A percentile compares a stretch with the other conserved stretches of the same genome.
Evolutionary conservation across 805 yeast genomes (phyloP).

Genomic region (Jamesozyma lodderae): DNA sequence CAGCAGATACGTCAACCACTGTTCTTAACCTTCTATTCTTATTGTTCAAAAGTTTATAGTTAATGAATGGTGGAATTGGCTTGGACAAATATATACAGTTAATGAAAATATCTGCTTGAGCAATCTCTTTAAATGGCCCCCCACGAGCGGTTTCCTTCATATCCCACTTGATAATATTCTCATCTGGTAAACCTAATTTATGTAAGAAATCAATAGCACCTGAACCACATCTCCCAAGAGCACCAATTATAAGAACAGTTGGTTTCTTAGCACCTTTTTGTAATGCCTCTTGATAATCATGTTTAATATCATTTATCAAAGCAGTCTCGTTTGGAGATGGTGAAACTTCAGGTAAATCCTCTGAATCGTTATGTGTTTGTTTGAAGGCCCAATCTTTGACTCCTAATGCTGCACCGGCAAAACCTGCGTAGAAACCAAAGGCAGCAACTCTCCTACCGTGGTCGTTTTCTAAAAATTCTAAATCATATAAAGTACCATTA

Average conservation of each 20-base stretch:
- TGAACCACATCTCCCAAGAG: slow-evolving; percentile 95
- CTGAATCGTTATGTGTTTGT: slow-evolving; percentile 56
- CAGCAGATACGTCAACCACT: slow-evolving; percentile 96
- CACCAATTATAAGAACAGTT: slow-evolving; percentile 83
- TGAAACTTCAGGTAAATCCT: slow-evolving; percentile 67
- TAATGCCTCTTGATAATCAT: slow-evolving; percentile 47
- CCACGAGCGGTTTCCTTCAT: slow-evolving; percentile 93
- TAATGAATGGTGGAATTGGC: slow-evolving; percentile 89
- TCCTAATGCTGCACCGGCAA: slow-evolving; percentile 98
- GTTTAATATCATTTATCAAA: slow-evolving; percentile 60
- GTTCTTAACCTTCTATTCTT: slow-evolving; percentile 72
- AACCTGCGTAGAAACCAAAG: slow-evolving; percentile 98
- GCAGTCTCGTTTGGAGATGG: slow-evolving; percentile 77
- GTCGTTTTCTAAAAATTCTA: slow-evolving; percentile 89
- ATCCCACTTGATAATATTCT: slow-evolving; percentile 85
- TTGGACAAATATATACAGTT: slow-evolving; percentile 91
- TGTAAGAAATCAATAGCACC: slow-evolving; percentile 84
- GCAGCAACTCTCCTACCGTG: slow-evolving; percentile 98
- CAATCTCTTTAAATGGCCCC: slow-evolving; percentile 93
- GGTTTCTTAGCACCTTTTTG: slow-evolving; percentile 61
- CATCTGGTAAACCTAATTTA: slow-evolving; percentile 81
- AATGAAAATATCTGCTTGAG: slow-evolving; percentile 76
- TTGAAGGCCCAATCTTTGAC: slow-evolving; percentile 90
- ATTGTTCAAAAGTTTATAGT: slow-evolving; percentile 55
- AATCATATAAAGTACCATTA: slow-evolving; percentile 80